A percentile compares a stretch with the other conserved stretches of the same genome.
Evolutionary conservation across 805 yeast species (phyloP).

Genomic region (Lachancea thermotolerans): DNA sequence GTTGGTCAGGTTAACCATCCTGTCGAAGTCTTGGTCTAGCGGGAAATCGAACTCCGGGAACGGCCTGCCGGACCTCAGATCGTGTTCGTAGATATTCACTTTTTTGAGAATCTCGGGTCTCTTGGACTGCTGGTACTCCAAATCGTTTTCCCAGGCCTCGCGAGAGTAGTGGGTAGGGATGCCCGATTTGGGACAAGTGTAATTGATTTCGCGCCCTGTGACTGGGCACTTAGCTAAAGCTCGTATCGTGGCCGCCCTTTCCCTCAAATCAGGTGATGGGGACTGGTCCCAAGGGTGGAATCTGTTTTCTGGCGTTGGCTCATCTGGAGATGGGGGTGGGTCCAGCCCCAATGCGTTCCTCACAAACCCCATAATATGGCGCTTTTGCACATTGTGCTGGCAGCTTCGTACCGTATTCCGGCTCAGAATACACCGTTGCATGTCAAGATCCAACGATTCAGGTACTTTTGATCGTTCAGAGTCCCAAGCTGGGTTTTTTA

Average conservation of each 20-base stretch:
- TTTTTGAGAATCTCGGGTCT: slow-evolving; percentile 70
- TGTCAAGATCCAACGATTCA: not conserved
- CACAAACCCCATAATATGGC: slow-evolving; percentile 34
- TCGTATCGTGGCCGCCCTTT: slow-evolving; percentile 85
- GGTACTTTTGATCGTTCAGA: not conserved
- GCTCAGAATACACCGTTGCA: slow-evolving; percentile 1
- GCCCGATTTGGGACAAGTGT: slow-evolving; percentile 88
- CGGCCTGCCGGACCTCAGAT: slow-evolving; percentile 84
- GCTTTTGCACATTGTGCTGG: slow-evolving; percentile 2
- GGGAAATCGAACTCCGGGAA: slow-evolving; percentile 97
- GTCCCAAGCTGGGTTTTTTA: too few species aligned
- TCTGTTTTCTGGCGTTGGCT: slow-evolving; percentile 65
- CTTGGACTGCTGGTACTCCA: slow-evolving; percentile 58
- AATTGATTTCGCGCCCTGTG: slow-evolving; percentile 70
- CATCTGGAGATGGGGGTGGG: slow-evolving; percentile 56
- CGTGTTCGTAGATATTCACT: slow-evolving; percentile 92
- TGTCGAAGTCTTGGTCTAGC: slow-evolving; percentile 65
- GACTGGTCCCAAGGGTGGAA: slow-evolving; percentile 90
- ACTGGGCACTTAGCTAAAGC: slow-evolving; percentile 89
- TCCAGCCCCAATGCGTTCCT: slow-evolving; percentile 50
- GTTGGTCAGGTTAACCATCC: slow-evolving; percentile 63
- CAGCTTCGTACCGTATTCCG: slow-evolving; percentile 1
- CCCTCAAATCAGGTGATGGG: slow-evolving; percentile 79
- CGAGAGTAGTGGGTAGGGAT: slow-evolving; percentile 91
- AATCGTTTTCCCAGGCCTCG: slow-evolving; percentile 84